Base-by-base conservation (phyloP, 2,329 filamentous ascomycete genomes). In the Ascochyta fabae region DNA sequence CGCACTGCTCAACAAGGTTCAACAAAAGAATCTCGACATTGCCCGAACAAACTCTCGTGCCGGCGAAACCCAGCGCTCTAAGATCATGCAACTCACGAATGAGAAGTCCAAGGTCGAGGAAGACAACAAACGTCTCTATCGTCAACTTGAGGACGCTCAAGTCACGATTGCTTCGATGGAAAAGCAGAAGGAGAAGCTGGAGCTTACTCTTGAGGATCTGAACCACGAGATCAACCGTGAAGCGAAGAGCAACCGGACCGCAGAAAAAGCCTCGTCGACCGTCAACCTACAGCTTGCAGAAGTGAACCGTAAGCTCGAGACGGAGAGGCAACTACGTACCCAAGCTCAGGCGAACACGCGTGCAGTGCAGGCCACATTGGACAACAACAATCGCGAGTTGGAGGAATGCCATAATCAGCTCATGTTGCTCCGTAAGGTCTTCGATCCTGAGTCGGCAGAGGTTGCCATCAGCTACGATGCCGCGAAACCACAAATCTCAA, bases 21-120 rank as follows among this genome's bases (percentile, higher is more conserved):
- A 98, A 69, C 94, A 98, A 70, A 98, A 98, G 80, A 95, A 96
- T 27, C 84, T 99, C 6, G 94, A 99, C 71, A 96, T 99, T 74
- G 94, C 94, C 36, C 86, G 95, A 41, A 95, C 94, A 0, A 91
- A 86, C 57, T 96, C 93, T 5, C 88, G 89, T 56, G 94, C 90
- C 27, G 92, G 86, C 58, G 94, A 98, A 65, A 90, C 87, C 29
- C 91, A 92, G 42, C 88, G 93, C 34, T 84, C 88, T 2, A 90
- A 95, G 63, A 81, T 97, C 43, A 76, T 85, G 35, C 86, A 88
- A 55, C 80, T 97, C 26, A 92, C 94, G 61, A 85, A 88, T 15
- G 94, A 97, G 69, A 98, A 96, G 78, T 75, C 84, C 1, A 91
- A 89, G 67, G 76, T 90, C 0, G 93, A 97, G 56, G 92, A 96